Evolutionary conservation across 331 rosid genomes (phyloP), one percentile per base, ranked within the genome.

Genomic region (Acacia concinna): DNA sequence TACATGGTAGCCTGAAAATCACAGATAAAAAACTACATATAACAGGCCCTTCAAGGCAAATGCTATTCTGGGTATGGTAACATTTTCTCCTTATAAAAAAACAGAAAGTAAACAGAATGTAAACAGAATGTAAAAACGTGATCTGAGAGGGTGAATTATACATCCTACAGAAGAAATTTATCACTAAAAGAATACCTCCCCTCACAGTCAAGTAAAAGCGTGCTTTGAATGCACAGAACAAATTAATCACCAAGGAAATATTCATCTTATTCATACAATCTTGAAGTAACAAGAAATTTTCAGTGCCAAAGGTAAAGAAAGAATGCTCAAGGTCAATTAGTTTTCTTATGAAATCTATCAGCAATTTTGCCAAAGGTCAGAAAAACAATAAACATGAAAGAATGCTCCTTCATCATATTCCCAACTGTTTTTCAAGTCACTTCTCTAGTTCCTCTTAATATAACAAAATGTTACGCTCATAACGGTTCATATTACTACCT

Each of bases 11-110:
- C 14, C 31, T 30, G 68, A 74, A 78, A 43, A 44, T 2, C 8
- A 9, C 3, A 4, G 20, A 3, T 21, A 0, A 65, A 32, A 70
- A 62, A 47, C 62, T 27, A 83, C 7, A 60, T 49, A 60, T 25
- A 75, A 75, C 49, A 64, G 31, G 60, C 71, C 80, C 41, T 82
- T 67, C 64, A 81, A 17, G 17, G 20, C 40, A 85, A 43, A 52
- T 23, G 52, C 21, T 28, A 73, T 38, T 27, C 25, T 28, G 32
- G 70, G 59, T 51, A 64, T 1, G 38, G 8, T 32, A 6, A 32
- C 20, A 21, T 21, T 20, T 23, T 8, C 31, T 73, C 40, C 46
- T 32, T 23, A 4, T 13, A 28, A 71, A 17, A 1, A 44, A 13
- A 27, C 37, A 1, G 1, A 43, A 18, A 13, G 2, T 12, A 11